phyloP scores from a whole-genome alignment of 352 stramenopile species.

The Phytopythium sindhum region DNA sequence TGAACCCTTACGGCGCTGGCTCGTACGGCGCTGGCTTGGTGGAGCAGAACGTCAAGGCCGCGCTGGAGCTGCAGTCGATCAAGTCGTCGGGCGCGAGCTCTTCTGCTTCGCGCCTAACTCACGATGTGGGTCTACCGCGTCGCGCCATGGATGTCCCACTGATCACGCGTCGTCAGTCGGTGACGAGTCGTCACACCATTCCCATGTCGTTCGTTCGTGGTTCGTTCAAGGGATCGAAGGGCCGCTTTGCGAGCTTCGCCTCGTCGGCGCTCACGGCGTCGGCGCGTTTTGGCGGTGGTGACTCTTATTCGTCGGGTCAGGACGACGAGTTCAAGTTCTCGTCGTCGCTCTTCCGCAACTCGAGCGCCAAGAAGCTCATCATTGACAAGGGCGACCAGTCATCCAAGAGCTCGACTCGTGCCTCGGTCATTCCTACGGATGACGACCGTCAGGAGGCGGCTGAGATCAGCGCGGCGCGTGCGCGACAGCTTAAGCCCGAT shows the following conservation, averaged over 20 bases:
- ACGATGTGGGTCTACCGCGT: slow-evolving; percentile 70
- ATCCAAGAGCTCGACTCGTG: slow-evolving; percentile 22
- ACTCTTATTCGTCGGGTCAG: slow-evolving; percentile 22
- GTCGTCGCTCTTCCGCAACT: slow-evolving; percentile 56
- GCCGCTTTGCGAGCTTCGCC: slow-evolving; percentile 52
- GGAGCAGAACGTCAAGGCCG: slow-evolving; percentile 62
- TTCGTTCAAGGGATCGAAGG: slow-evolving; percentile 73
- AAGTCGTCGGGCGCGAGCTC: slow-evolving; percentile 23
- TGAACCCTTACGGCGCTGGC: slow-evolving; percentile 53
- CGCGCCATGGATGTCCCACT: slow-evolving; percentile 52
- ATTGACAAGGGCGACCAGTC: slow-evolving; percentile 47
- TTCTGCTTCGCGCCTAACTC: slow-evolving; percentile 48
- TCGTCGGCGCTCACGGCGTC: slow-evolving; percentile 19
- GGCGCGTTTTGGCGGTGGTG: slow-evolving; percentile 11
- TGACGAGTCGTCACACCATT: slow-evolving; percentile 46
- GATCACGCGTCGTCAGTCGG: slow-evolving; percentile 51
- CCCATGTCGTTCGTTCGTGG: slow-evolving; percentile 73
- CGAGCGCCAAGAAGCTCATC: slow-evolving; percentile 53
- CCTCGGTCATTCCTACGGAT: slow-evolving; percentile 57
- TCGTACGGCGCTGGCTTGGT: slow-evolving; percentile 53
- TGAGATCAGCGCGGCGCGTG: slow-evolving; percentile 24
- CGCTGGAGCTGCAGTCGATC: slow-evolving; percentile 53
- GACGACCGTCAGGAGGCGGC: slow-evolving; percentile 29
- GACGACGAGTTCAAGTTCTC: slow-evolving; percentile 66
- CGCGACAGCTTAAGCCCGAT: slow-evolving; percentile 34